These are phyloP conservation scores for Penicillium parvum DNA, from an alignment of 495 filamentous ascomycete genomes.

Conservation along the genomic window DNA sequence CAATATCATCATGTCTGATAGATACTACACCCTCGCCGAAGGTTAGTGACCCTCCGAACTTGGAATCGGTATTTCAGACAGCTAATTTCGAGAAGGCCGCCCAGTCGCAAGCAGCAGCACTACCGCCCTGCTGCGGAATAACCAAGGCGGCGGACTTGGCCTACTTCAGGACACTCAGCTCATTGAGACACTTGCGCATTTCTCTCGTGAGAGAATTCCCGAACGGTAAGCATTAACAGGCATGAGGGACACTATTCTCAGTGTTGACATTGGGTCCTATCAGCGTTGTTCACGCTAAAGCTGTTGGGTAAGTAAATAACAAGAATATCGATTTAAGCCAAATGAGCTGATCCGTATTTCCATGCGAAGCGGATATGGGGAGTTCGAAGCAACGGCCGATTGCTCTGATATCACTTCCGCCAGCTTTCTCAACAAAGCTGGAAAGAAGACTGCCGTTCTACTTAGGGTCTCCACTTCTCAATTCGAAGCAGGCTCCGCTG, in stretches of 20 bases:
- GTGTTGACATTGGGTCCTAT: neutral
- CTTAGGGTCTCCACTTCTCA: conserved; percentile 63
- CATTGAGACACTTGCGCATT: conserved; percentile 51
- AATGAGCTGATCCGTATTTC: neutral
- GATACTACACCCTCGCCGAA: conserved; percentile 9
- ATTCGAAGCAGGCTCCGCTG: conserved; percentile 59
- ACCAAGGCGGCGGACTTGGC: conserved; percentile 25
- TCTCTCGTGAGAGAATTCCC: conserved; percentile 51
- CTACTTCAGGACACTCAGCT: conserved; percentile 34
- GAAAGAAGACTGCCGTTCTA: conserved; percentile 59
- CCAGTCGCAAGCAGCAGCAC: conserved; percentile 30
- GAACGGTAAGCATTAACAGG: conserved; percentile 29
- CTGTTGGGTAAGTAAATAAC: conserved; percentile 29
- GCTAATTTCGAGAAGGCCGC: conserved; percentile 5
- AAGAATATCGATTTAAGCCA: neutral
- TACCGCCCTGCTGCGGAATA: conserved; percentile 24
- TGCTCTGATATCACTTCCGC: conserved; percentile 40
- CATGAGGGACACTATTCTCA: neutral
- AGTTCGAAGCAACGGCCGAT: conserved; percentile 58
- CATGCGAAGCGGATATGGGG: conserved; percentile 50
- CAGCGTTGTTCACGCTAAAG: conserved; percentile 58
- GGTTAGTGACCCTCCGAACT: neutral
- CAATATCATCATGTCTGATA: conserved; percentile 1
- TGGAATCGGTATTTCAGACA: neutral
- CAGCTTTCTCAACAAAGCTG: conserved; percentile 44